phyloP scores from a whole-genome alignment of 768 basidiomycete genomes.

The Coprinellus aureogranulatus region DNA sequence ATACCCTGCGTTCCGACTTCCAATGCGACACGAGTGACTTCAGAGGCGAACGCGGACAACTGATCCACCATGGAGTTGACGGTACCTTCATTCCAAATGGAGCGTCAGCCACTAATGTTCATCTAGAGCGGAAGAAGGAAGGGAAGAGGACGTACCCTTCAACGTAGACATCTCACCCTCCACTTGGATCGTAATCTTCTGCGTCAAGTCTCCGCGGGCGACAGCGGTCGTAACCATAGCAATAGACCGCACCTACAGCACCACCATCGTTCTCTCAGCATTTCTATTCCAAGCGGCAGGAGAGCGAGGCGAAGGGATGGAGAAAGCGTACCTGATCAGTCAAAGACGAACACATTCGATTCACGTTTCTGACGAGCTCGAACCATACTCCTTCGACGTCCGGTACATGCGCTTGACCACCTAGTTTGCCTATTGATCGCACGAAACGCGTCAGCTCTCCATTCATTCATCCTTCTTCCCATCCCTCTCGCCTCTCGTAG shows the following conservation, averaged over 20 bases:
- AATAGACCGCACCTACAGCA: conserved; percentile 70
- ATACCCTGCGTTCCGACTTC: conserved; percentile 92
- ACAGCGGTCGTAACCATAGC: conserved; percentile 87
- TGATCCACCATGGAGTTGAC: conserved; percentile 96
- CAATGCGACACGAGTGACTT: conserved; percentile 78
- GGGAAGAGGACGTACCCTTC: conserved; percentile 40
- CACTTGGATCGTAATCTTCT: conserved; percentile 89
- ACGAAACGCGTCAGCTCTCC: too few species aligned
- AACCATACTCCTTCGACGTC: conserved; percentile 93
- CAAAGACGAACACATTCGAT: conserved; percentile 77
- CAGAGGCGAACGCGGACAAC: conserved; percentile 80
- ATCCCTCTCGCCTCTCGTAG: too few species aligned
- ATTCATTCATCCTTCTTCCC: too few species aligned
- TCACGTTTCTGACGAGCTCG: conserved; percentile 76
- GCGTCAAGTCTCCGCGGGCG: conserved; percentile 85
- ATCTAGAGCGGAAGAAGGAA: too few species aligned
- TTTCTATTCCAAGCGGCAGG: too few species aligned
- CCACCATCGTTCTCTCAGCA: too few species aligned
- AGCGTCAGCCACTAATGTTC: background rate
- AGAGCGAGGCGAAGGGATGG: too few species aligned
- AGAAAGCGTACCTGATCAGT: conserved; percentile 55
- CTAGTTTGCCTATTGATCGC: conserved; percentile 53
- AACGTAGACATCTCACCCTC: conserved; percentile 83
- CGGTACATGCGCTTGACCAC: conserved; percentile 83
- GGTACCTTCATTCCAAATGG: conserved; percentile 46